Conservation (phyloP, 805 yeast genomes). For the Wickerhamomyces subpelliculosus region DNA sequence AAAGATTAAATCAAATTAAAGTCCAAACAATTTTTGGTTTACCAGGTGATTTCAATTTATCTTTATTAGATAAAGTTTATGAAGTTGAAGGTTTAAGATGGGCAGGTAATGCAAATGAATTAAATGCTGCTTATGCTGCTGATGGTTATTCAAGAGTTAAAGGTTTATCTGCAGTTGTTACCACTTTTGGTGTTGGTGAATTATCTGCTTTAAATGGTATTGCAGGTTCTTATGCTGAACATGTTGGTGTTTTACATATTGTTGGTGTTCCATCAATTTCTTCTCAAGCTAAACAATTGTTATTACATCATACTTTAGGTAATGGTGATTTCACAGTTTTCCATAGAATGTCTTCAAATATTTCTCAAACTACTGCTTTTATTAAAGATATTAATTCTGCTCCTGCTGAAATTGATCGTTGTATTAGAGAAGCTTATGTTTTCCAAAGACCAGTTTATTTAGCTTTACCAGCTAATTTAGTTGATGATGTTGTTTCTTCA, state of each 20-base stretch:
- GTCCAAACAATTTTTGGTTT: constrained; percentile 71
- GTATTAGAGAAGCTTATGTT: constrained; percentile 64
- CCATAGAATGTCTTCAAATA: constrained; percentile 69
- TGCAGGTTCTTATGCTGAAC: constrained; percentile 87
- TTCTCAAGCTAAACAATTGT: constrained; percentile 63
- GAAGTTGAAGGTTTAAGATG: constrained; percentile 73
- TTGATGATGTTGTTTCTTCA: constrained; percentile 56
- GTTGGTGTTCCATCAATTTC: constrained; percentile 81
- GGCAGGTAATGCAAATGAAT: constrained; percentile 89
- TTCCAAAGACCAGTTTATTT: constrained; percentile 77
- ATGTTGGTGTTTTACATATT: constrained; percentile 76
- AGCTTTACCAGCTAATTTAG: constrained; percentile 78
- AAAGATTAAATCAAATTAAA: constrained; percentile 66
- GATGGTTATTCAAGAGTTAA: constrained; percentile 84
- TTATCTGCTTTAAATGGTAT: constrained; percentile 77
- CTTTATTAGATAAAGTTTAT: constrained; percentile 64
- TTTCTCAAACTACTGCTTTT: constrained; percentile 60
- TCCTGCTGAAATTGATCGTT: constrained; percentile 64
- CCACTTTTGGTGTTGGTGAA: constrained; percentile 92
- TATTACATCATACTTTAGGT: constrained; percentile 80
- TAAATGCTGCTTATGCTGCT: constrained; percentile 84
- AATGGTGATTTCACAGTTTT: constrained; percentile 77
- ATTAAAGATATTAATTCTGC: constrained; percentile 60
- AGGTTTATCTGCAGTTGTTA: constrained; percentile 65
- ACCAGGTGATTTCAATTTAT: constrained; percentile 77